A percentile compares a stretch with the other conserved stretches of the same genome.
These are phyloP conservation scores for Naganishia randhawae DNA, from an alignment of 768 basidiomycete species.

Conservation along the genomic window DNA sequence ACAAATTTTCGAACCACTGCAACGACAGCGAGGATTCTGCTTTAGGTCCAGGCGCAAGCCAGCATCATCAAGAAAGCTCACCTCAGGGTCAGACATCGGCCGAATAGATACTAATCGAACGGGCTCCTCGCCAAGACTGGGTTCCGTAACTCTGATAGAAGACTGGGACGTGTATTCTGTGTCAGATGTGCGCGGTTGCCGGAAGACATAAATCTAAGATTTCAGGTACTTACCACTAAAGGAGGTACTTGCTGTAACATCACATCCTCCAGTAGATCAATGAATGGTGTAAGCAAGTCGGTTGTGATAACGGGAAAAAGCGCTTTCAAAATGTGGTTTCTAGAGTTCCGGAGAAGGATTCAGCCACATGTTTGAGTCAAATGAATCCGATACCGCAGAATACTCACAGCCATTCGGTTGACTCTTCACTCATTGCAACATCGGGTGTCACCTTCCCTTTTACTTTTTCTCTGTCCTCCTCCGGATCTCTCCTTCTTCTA, in stretches of 20 bases:
- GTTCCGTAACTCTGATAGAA: conserved; percentile 45
- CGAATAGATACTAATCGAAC: conserved; percentile 44
- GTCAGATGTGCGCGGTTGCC: not conserved
- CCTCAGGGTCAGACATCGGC: conserved; percentile 47
- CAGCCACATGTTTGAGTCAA: conserved; percentile 15
- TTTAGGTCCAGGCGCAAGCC: not conserved
- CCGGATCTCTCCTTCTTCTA: conserved; percentile 6
- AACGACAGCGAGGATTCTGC: not conserved
- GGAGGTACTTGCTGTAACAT: conserved; percentile 48
- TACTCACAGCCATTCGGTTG: conserved; percentile 29
- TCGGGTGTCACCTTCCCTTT: conserved; percentile 15
- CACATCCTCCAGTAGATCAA: conserved; percentile 51
- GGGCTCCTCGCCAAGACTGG: conserved; percentile 45
- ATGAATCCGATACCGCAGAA: not conserved
- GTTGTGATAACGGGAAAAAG: conserved; percentile 49
- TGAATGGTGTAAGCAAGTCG: conserved; percentile 48
- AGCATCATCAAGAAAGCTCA: not conserved
- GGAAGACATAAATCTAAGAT: not conserved
- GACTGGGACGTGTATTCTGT: conserved; percentile 31
- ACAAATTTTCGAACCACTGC: conserved; percentile 31
- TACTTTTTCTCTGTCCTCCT: conserved; percentile 21
- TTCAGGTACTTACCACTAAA: conserved; percentile 36
- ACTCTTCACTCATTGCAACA: conserved; percentile 8
- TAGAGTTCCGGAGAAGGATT: conserved; percentile 2
- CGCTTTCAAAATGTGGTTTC: conserved; percentile 46